phyloP scores from a whole-genome alignment of 208 protist genomes.

The Crithidia thermophila region DNA sequence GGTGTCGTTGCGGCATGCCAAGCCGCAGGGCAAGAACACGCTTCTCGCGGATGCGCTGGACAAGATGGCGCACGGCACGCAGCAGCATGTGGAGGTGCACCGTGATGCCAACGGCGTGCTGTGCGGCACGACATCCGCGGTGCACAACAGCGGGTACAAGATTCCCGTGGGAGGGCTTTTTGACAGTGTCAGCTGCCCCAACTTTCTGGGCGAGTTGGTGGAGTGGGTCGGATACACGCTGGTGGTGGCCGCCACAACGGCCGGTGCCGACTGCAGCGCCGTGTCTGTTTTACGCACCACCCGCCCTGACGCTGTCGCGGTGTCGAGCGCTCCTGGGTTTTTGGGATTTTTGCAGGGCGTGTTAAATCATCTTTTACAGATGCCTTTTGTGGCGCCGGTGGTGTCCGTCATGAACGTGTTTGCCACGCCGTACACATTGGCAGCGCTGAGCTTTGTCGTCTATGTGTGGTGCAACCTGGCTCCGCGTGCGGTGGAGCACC shows the following conservation, averaged over 20 bases:
- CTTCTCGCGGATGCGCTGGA: background rate
- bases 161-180: slow-evolving; percentile 72
- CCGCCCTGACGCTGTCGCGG: too few species aligned
- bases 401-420: slow-evolving; percentile 3
- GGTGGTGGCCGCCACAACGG: slow-evolving; percentile 46
- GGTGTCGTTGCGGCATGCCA: slow-evolving; percentile 28
- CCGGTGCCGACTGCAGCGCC: background rate
- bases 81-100: background rate
- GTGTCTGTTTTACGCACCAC: too few species aligned
- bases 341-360: too few species aligned
- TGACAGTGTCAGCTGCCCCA: slow-evolving; percentile 74
- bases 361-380: too few species aligned
- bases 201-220: slow-evolving; percentile 80
- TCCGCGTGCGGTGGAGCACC: slow-evolving; percentile 65
- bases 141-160: slow-evolving; percentile 28
- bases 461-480: slow-evolving; percentile 75
- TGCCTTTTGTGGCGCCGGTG: background rate
- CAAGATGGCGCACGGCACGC: background rate
- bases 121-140: background rate
- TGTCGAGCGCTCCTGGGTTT: too few species aligned
- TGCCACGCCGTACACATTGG: slow-evolving; percentile 32
- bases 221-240: slow-evolving; percentile 75
- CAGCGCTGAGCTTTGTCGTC: slow-evolving; percentile 62
- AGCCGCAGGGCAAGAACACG: background rate
- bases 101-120: background rate